Base-by-base conservation (phyloP, 2,329 filamentous ascomycete species). In the Lecanicillium sp. region DNA sequence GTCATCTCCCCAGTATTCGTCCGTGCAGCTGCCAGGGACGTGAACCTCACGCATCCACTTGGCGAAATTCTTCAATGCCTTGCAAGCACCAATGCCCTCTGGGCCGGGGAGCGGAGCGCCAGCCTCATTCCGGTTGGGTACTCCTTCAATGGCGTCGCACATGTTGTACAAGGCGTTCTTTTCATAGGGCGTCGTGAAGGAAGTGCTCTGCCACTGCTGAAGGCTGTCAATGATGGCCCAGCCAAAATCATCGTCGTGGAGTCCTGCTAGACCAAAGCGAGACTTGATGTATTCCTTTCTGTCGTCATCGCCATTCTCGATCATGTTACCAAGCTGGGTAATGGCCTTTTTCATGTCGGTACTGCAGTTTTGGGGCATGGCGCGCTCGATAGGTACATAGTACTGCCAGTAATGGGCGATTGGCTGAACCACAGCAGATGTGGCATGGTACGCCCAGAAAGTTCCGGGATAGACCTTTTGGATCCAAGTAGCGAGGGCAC, bases 401-500 rank as follows among this genome's bases (percentile, higher is more conserved):
- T 74, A 74, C 49, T 68, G 53, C 67, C 82, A 88, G 59, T 79
- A 87, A 49, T 89, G 81, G 47, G 74, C 79, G 43, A 89, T 81
- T 4, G 85, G 83, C 48, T 79, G 72, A 0, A 82, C 83, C 2
- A 89, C 83, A 2, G 82, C 86, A 1, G 83, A 87, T 0, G 81
- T 85, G 0, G 81, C 80, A 33, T 92, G 87, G 8, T 82, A 75
- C 2, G 74, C 86, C 71, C 74, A 88, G 58, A 84, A 89, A 10
- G 81, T 66, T 27, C 87, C 79, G 0, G 86, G 86, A 53, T 89
- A 88, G 10, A 80, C 58, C 35, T 79, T 74, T 13, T 84, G 75
- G 34, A 86, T 59, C 56, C 90, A 85, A 0, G 84, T 84, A 9
- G 79, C 79, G 47, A 87, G 81, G 1, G 80, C 81, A 12, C 87